Evolutionary conservation across 1,139 yeast genomes (phyloP).

Genomic region (Pichia kudriavzevii): DNA sequence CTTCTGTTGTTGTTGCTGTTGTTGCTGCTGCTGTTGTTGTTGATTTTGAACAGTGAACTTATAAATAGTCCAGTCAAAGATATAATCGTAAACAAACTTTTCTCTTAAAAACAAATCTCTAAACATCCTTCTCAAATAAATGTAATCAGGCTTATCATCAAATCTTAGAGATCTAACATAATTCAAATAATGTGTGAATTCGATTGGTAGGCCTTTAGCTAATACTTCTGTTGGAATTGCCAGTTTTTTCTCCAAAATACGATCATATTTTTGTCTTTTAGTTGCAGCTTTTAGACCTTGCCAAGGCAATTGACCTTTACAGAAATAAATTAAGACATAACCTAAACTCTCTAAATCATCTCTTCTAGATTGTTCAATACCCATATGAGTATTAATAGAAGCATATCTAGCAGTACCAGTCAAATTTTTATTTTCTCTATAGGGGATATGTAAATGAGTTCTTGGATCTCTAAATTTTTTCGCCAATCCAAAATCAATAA

Average conservation of each 20-base stretch:
- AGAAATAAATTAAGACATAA: constrained; percentile 87
- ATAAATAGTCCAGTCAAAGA: constrained; percentile 95
- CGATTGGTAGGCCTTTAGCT: constrained; percentile 87
- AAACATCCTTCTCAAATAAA: constrained; percentile 79
- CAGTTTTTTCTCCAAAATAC: constrained; percentile 95
- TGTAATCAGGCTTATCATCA: constrained; percentile 95
- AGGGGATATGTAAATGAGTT: constrained; percentile 92
- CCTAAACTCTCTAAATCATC: constrained; percentile 96
- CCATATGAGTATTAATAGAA: constrained; percentile 90
- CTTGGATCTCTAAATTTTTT: constrained; percentile 93
- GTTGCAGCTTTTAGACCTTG: constrained; percentile 97
- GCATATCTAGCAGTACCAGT: constrained; percentile 98
- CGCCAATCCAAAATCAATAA: constrained; percentile 95
- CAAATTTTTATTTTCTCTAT: constrained; percentile 89
- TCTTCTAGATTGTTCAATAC: constrained; percentile 93
- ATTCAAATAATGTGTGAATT: constrained; percentile 80
- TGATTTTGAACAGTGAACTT: constrained; percentile 65
- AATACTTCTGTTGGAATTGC: constrained; percentile 83
- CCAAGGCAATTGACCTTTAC: constrained; percentile 97
- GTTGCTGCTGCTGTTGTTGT: constrained; percentile 41
- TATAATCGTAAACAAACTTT: constrained; percentile 87
- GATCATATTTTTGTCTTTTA: constrained; percentile 92
- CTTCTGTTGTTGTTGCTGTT: constrained; percentile 24
- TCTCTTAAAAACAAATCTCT: constrained; percentile 85
- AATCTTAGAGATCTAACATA: constrained; percentile 87